Conservation (phyloP, 495 filamentous ascomycete genomes). For the Oidiodendron maius region DNA sequence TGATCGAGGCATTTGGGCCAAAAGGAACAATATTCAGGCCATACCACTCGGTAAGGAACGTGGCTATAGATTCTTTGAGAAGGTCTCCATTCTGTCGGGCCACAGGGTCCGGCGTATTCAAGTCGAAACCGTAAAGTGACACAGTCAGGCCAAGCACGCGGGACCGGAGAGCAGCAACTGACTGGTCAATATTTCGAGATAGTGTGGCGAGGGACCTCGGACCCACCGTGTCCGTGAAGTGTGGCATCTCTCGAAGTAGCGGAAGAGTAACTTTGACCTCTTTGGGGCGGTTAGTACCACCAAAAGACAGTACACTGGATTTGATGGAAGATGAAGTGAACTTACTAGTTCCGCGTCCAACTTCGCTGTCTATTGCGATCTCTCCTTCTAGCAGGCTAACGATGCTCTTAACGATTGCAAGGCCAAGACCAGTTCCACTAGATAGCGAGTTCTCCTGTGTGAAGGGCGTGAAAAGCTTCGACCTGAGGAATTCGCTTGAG, state of each 20-base stretch:
- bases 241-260: conserved; percentile 17
- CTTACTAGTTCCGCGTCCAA: conserved; percentile 20
- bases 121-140: conserved; percentile 19
- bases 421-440: conserved; percentile 64
- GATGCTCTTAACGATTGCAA: conserved; percentile 64
- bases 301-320: background rate
- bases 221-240: conserved; percentile 7
- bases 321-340: background rate
- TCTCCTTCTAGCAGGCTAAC: conserved; percentile 52
- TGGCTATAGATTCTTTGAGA: conserved; percentile 15
- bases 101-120: conserved; percentile 11
- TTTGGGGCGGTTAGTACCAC: conserved; percentile 2
- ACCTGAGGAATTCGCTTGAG: conserved; percentile 55
- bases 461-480: conserved; percentile 66
- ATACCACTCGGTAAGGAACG: conserved; percentile 21
- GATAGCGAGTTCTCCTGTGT: conserved; percentile 62
- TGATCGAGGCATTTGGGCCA: conserved; percentile 10
- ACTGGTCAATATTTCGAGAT: conserved; percentile 13
- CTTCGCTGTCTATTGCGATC: conserved; percentile 44
- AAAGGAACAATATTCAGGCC: conserved; percentile 14
- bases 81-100: conserved; percentile 5
- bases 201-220: conserved; percentile 8
- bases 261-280: conserved; percentile 19
- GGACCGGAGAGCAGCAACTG: conserved; percentile 9
- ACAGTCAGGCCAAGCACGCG: conserved; percentile 14